These are phyloP conservation scores for Mycosphaerella sp. DNA, from an alignment of 2,329 filamentous ascomycete genomes.

Conservation along the genomic window DNA sequence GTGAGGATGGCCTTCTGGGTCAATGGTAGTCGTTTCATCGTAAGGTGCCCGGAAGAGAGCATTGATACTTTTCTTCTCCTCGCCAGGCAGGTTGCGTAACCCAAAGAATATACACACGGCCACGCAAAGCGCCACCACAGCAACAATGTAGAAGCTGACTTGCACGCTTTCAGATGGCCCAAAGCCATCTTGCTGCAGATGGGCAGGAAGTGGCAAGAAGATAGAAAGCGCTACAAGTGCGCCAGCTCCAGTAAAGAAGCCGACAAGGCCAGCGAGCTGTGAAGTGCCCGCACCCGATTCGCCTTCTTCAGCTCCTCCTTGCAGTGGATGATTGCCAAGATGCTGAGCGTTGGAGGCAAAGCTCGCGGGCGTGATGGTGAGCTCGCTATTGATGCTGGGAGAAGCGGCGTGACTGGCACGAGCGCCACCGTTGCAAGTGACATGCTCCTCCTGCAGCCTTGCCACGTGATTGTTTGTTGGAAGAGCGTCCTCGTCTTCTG, in stretches of 20 bases:
- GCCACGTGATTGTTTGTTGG: constrained; percentile 19
- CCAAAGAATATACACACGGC: constrained; percentile 73
- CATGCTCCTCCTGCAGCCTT: constrained; percentile 23
- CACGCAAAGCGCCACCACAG: constrained; percentile 62
- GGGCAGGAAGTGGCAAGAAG: constrained; percentile 81
- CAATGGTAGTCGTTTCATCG: constrained; percentile 24
- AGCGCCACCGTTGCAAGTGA: constrained; percentile 31
- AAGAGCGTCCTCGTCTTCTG: constrained; percentile 19
- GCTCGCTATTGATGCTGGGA: constrained; percentile 65
- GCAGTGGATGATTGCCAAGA: not conserved
- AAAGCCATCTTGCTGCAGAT: constrained; percentile 67
- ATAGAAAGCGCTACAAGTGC: constrained; percentile 74
- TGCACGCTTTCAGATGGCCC: constrained; percentile 69
- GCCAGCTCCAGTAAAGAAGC: constrained; percentile 85
- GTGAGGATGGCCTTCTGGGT: constrained; percentile 25
- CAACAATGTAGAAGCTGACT: constrained; percentile 84
- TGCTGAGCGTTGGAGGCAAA: constrained; percentile 36
- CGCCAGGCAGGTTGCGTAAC: constrained; percentile 60
- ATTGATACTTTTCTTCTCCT: constrained; percentile 68
- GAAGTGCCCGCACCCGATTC: constrained; percentile 21
- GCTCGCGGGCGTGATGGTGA: constrained; percentile 63
- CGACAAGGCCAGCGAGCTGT: constrained; percentile 79
- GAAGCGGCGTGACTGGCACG: constrained; percentile 54
- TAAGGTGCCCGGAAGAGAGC: constrained; percentile 35
- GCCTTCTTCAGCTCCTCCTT: constrained; percentile 5